Evolutionary conservation across 1,284 basidiomycete genomes (phyloP), one percentile per base, ranked within the genome.

Genomic region (Agroathelia rolfsii): DNA sequence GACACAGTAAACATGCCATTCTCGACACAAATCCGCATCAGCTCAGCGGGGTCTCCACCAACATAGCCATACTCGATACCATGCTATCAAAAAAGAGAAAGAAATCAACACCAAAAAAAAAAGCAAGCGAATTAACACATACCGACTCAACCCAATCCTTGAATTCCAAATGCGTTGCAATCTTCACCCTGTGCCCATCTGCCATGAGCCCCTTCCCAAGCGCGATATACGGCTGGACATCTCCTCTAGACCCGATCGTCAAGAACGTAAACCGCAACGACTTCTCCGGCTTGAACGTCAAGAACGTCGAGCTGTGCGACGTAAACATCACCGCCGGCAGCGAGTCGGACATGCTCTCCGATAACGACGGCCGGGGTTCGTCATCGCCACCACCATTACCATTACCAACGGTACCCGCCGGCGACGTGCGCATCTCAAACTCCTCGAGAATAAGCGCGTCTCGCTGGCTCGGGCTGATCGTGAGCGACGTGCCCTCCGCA

Each of bases 1-100:
- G 89, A 76, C 19, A 96, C 80, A 0, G 94, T 95, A 52, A 97
- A 97, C 42, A 84, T 95, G 38, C 95, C 90, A 53, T 96, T 94
- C 57, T 95, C 92, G 23, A 95, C 82, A 52, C 90, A 95, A 42
- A 95, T 87, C 28, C 81, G 70, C 86, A 90, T 86, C 33, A 98
- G 65, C 56, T 96, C 93, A 2, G 93, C 92, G 3, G 94, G 94
- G 54, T 98, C 95, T 12, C 95, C 94, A 11, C 94, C 94, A 16
- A 97, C 87, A 46, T 78, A 84, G 6, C 79, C 79, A 53, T 88
- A 97, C 47, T 92, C 90, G 45, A 98, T 94, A 3, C 88, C 90
- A 52, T 93, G 67, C 84, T 90, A 44, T 15, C n/a, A 37, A 30
- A 17, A 18, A 19, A n/a, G n/a, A n/a, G n/a, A n/a, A n/a, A n/a